Base-by-base conservation (phyloP, 495 filamentous ascomycete species). In the Aspergillus nanangensis region DNA sequence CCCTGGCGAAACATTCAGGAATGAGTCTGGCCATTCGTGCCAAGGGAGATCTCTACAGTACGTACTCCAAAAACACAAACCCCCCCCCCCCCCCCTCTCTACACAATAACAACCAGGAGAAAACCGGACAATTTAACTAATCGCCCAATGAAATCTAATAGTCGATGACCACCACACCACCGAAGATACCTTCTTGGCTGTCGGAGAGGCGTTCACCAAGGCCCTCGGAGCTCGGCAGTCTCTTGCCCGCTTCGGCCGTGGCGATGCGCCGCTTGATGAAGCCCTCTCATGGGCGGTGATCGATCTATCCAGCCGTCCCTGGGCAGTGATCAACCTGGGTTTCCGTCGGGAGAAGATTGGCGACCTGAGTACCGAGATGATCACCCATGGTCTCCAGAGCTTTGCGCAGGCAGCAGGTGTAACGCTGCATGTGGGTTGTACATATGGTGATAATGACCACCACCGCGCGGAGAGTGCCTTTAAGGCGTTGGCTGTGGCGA, bases 81-180 rank as follows among this genome's bases (percentile, higher is more conserved):
- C n/a, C 9, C 32, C 13, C 23, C 18, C 41, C 47, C 27, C 37
- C 41, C 32, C 20, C 19, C 13, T 21, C 5, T 17, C 8, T n/a
- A n/a, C n/a, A n/a, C n/a, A n/a, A n/a, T n/a, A n/a, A n/a, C n/a
- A n/a, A n/a, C n/a, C n/a, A n/a, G n/a, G n/a, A n/a, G n/a, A n/a
- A n/a, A n/a, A n/a, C n/a, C n/a, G n/a, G n/a, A n/a, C n/a, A n/a
- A n/a, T n/a, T n/a, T n/a, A n/a, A n/a, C n/a, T n/a, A n/a, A n/a
- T n/a, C n/a, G n/a, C n/a, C n/a, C n/a, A n/a, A n/a, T n/a, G n/a
- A n/a, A n/a, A n/a, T n/a, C n/a, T n/a, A 29, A 20, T 33, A 95
- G 91, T 98, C 70, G 93, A 98, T 72, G 93, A 97, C 76, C 93
- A 98, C 72, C 93, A 98, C 75, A 95, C 92, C 4, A 83, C 91